Base-by-base conservation (phyloP, 2,329 filamentous ascomycete genomes). In the Blastomyces parvus region DNA sequence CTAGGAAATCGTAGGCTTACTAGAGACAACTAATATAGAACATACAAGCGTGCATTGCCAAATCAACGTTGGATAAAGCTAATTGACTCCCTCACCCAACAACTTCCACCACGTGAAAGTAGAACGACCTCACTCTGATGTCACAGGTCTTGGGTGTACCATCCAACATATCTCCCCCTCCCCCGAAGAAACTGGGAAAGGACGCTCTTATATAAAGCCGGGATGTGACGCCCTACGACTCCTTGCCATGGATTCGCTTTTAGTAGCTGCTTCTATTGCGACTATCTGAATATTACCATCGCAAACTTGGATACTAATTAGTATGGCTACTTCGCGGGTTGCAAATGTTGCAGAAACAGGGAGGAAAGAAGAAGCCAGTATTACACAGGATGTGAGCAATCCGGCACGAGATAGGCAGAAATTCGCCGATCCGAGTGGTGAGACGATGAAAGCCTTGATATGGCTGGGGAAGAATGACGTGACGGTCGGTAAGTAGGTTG, bases 401-500 rank as follows among this genome's bases (percentile, higher is more conserved):
- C 89, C 88, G n/a, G 79, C 76, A 1, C 78, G 79, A 4, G 80
- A 87, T 64, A 74, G 79, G 25, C 73, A 72, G 40, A 79, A 79
- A 66, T 80, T 80, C 71, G 83, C 80, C 30, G 77, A 83, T 69
- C 75, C 80, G 4, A 77, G 74, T 2, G 75, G 74, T 40, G 83
- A 86, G 69, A 88, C 76, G 19, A 94, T 96, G 88, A 88, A 90
- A 74, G 91, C 91, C 0, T 77, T 95, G 17, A 84, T 83, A 1
- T 96, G 91, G 91, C 85, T 88, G 75, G 88, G 89, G 61, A 94
- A 93, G 80, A 89, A 91, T 70, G 84, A 80, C 38, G 89, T 96
- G 57, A 77, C 88, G 71, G 80, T 95, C 22, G 78, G 83, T 85
- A 73, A 44, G 60, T 36, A 22, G 25, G n/a, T 27, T 25, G 46